Conservation (phyloP, 78 protist species). For the Dictyostelium firmibasis region DNA sequence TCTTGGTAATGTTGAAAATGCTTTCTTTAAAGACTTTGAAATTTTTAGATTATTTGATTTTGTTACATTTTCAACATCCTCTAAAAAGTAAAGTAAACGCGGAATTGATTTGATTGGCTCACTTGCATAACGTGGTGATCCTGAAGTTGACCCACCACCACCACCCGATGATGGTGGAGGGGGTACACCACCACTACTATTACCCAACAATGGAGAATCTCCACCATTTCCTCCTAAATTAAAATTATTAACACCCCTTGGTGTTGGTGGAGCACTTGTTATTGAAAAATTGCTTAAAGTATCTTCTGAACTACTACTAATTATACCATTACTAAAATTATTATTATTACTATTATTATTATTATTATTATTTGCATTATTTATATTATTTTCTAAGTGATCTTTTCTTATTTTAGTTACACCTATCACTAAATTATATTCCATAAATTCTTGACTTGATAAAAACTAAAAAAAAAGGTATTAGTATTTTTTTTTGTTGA, state of each 20-base stretch:
- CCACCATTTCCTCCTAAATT: not conserved
- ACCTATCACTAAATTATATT: constrained; percentile 44
- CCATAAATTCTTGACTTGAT: constrained; percentile 31
- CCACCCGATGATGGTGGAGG: not conserved
- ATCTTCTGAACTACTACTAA: not conserved
- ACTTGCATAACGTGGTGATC: not conserved
- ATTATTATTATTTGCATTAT: not conserved
- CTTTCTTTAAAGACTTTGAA: constrained; percentile 47
- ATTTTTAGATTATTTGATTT: constrained; percentile 59
- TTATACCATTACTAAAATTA: not conserved
- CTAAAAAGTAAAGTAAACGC: constrained; percentile 54
- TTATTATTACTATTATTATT: not conserved
- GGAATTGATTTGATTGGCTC: constrained; percentile 69
- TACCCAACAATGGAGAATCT: not conserved
- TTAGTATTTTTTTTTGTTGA: too few species aligned
- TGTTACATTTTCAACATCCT: constrained; percentile 40
- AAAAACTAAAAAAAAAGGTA: constrained; percentile 14
- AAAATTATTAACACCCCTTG: not conserved
- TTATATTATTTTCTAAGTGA: not conserved
- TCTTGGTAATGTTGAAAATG: constrained; percentile 56
- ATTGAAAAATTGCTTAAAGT: constrained; percentile 6
- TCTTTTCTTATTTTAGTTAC: not conserved
- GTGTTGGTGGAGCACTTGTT: constrained; percentile 19
- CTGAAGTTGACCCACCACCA: not conserved
- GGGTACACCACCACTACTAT: not conserved